Conservation (phyloP, 1,284 basidiomycete species). For the Kalmanozyma brasiliensis region DNA sequence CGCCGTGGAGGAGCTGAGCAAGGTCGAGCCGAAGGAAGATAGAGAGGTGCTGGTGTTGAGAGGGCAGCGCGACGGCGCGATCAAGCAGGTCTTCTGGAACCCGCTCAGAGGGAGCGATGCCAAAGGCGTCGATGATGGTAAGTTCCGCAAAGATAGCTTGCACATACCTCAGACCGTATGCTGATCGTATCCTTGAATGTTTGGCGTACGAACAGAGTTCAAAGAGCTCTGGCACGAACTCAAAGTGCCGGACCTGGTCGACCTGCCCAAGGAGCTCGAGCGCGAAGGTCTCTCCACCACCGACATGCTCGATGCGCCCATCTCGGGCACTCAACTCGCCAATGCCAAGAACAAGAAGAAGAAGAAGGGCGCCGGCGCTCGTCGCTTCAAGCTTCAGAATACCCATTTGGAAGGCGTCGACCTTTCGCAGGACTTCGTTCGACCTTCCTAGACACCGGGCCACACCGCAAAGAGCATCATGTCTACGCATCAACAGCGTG, state of each 20-base stretch:
- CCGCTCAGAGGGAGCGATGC: constrained; percentile 82
- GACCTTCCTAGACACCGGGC: constrained; percentile 16
- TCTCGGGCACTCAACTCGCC: constrained; percentile 35
- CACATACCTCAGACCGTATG: too few relatives aligned
- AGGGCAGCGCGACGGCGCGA: constrained; percentile 79
- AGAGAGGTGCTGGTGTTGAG: constrained; percentile 86
- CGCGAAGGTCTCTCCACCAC: constrained; percentile 69
- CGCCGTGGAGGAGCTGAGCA: constrained; percentile 59
- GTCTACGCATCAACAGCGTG: background rate
- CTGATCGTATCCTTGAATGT: constrained; percentile 73
- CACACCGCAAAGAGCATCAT: background rate
- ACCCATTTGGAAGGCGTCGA: constrained; percentile 84
- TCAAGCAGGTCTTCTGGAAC: constrained; percentile 86
- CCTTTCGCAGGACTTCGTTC: constrained; percentile 74
- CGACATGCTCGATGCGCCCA: constrained; percentile 50
- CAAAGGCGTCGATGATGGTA: constrained; percentile 81
- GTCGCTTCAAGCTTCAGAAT: constrained; percentile 79
- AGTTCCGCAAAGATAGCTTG: too few relatives aligned
- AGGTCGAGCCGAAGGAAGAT: constrained; percentile 73
- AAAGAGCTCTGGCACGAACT: constrained; percentile 84
- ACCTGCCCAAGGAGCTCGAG: constrained; percentile 79
- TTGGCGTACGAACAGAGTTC: constrained; percentile 75
- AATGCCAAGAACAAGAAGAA: constrained; percentile 52
- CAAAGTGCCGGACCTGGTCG: constrained; percentile 84
- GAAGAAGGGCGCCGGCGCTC: constrained; percentile 51